phyloP scores from a whole-genome alignment of 1,284 basidiomycete genomes.

The Ustilago vetiveriae region DNA sequence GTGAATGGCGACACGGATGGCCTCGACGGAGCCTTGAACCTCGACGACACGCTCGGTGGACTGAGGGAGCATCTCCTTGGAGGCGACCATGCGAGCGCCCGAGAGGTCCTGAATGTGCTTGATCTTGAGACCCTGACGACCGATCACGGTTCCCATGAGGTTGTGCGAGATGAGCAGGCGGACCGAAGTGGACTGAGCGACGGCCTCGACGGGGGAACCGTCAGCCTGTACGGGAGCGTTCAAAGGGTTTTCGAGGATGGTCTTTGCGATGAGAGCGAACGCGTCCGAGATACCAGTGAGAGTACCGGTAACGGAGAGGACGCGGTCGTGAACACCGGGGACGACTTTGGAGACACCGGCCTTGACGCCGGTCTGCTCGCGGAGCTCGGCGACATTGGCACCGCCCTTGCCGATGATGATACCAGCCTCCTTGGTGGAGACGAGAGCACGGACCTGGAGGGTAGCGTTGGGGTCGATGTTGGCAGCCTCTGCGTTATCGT shows the following conservation, averaged over 20 bases:
- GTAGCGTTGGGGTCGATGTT: constrained; percentile 51
- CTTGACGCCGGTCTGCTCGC: constrained; percentile 93
- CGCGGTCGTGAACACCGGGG: constrained; percentile 94
- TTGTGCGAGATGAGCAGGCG: constrained; percentile 72
- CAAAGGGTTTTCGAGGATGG: constrained; percentile 74
- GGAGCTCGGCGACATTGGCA: constrained; percentile 94
- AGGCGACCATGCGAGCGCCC: constrained; percentile 67
- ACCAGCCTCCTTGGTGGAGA: constrained; percentile 65
- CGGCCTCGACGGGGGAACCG: constrained; percentile 75
- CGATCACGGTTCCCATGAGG: constrained; percentile 68
- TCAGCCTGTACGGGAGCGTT: constrained; percentile 62
- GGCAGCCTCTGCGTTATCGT: constrained; percentile 19
- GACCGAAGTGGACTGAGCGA: constrained; percentile 82
- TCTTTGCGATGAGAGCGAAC: constrained; percentile 91
- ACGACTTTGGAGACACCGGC: constrained; percentile 99
- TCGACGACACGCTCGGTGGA: constrained; percentile 81
- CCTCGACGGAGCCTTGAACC: constrained; percentile 89
- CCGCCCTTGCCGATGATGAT: constrained; percentile 80
- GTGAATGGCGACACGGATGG: constrained; percentile 88
- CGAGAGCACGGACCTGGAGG: constrained; percentile 57
- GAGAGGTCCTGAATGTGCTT: constrained; percentile 68
- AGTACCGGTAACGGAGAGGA: constrained; percentile 89
- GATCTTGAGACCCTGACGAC: constrained; percentile 67
- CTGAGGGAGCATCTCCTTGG: constrained; percentile 67
- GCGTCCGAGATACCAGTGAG: constrained; percentile 94